A percentile compares a stretch with the other conserved stretches of the same genome.
These are phyloP conservation scores for Tremella yokohamensis DNA, from an alignment of 768 basidiomycete species.

Conservation along the genomic window DNA sequence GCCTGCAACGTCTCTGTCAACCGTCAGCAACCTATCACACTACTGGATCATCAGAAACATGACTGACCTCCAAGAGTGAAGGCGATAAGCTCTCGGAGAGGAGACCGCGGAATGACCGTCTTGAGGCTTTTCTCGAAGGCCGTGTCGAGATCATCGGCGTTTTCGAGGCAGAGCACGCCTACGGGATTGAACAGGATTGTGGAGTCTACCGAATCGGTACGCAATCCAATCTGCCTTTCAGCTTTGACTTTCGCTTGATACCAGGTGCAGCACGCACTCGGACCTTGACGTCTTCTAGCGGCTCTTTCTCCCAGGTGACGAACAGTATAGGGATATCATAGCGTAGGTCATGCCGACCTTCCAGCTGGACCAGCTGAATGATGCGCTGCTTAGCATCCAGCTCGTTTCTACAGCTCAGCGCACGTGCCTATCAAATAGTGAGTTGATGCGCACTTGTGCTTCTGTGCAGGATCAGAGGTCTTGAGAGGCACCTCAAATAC, in stretches of 20 bases:
- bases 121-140: constrained; percentile 15
- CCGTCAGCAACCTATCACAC: not conserved
- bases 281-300: constrained; percentile 23
- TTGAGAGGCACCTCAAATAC: constrained; percentile 31
- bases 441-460: constrained; percentile 21
- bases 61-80: constrained; percentile 13
- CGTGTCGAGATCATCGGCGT: constrained; percentile 33
- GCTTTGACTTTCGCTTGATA: not conserved
- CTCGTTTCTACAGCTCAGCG: constrained; percentile 16
- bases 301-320: constrained; percentile 37
- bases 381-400: constrained; percentile 35
- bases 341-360: constrained; percentile 7
- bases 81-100: constrained; percentile 20
- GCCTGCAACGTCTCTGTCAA: constrained; percentile 1
- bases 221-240: not conserved
- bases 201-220: not conserved
- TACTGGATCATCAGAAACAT: not conserved
- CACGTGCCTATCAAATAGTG: not conserved
- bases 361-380: constrained; percentile 8
- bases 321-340: constrained; percentile 29
- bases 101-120: constrained; percentile 13
- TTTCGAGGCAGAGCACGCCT: constrained; percentile 8
- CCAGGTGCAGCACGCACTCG: constrained; percentile 24
- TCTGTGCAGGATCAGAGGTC: constrained; percentile 13
- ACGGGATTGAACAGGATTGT: not conserved